Percentiles rank a stretch among this genome's conserved stretches.
Evolutionary conservation across 2,329 filamentous ascomycete species (phyloP).

Genomic region (Ceratocystis albifundus): DNA sequence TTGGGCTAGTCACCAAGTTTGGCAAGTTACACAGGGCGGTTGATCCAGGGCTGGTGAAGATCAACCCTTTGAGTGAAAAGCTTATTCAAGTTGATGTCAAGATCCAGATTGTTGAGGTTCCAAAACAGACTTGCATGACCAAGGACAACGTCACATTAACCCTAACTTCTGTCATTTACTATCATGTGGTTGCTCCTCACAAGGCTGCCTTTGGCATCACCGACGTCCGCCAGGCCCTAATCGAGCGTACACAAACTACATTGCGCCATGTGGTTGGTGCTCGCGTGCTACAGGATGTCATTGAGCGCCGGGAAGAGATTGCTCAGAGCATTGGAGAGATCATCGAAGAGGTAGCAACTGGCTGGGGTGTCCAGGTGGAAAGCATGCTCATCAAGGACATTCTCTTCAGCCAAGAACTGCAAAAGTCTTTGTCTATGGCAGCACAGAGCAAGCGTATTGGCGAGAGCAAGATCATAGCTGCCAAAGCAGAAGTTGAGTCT

Average conservation of each 20-base stretch:
- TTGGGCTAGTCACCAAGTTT: constrained; percentile 91
- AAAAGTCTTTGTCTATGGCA: constrained; percentile 95
- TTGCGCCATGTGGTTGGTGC: constrained; percentile 93
- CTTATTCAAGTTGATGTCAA: constrained; percentile 94
- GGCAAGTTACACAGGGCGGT: constrained; percentile 90
- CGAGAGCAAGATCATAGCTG: constrained; percentile 96
- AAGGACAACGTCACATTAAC: constrained; percentile 96
- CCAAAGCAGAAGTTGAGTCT: constrained; percentile 89
- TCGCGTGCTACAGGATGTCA: constrained; percentile 91
- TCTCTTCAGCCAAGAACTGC: constrained; percentile 88
- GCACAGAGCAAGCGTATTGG: constrained; percentile 97
- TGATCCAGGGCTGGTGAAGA: constrained; percentile 90
- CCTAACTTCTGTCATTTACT: constrained; percentile 96
- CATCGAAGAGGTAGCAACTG: constrained; percentile 85
- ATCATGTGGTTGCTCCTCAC: constrained; percentile 90
- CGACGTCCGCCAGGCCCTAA: constrained; percentile 87
- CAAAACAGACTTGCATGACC: constrained; percentile 96
- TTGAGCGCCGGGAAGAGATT: constrained; percentile 94
- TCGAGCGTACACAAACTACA: constrained; percentile 96
- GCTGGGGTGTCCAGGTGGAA: constrained; percentile 94
- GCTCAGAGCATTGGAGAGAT: constrained; percentile 92
- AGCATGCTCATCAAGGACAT: constrained; percentile 99
- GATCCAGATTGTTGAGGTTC: constrained; percentile 96
- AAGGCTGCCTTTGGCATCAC: constrained; percentile 94
- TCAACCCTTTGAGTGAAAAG: constrained; percentile 88